Percentiles rank a stretch among this genome's conserved stretches.
Evolutionary conservation across 2,329 filamentous ascomycete genomes (phyloP).

Genomic region (Fusarium paranaense): DNA sequence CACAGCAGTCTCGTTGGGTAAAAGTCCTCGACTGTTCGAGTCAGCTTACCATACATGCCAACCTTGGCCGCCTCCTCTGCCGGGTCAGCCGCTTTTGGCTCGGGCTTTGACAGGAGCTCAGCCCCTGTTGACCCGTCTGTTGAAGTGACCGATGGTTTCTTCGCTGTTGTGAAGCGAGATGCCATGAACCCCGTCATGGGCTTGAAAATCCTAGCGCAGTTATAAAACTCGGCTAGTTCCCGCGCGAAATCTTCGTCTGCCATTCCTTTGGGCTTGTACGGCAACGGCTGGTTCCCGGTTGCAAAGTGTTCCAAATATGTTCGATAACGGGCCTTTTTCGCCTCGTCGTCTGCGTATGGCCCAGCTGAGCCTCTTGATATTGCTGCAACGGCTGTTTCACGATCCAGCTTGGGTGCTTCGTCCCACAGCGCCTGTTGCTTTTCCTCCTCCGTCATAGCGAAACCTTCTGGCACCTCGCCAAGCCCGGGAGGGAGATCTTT

Average conservation of each 20-base stretch:
- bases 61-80: conserved; percentile 88
- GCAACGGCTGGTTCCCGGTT: conserved; percentile 58
- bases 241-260: conserved; percentile 80
- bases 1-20: conserved; percentile 87
- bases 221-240: conserved; percentile 81
- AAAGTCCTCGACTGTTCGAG: conserved; percentile 77
- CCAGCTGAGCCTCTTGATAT: conserved; percentile 72
- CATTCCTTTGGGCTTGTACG: conserved; percentile 56
- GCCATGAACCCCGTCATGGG: conserved; percentile 95
- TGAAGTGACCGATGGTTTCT: conserved; percentile 54
- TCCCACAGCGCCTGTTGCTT: conserved; percentile 68
- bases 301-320: conserved; percentile 83
- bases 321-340: conserved; percentile 84
- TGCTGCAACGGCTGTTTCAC: conserved; percentile 74
- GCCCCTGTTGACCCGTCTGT: conserved; percentile 18
- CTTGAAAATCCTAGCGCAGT: conserved; percentile 80
- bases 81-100: conserved; percentile 66
- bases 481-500: conserved; percentile 80
- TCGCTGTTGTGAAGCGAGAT: conserved; percentile 85
- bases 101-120: conserved; percentile 47
- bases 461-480: conserved; percentile 77
- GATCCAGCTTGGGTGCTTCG: conserved; percentile 73
- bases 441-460: conserved; percentile 72
- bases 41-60: conserved; percentile 94
- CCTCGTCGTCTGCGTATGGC: conserved; percentile 86